These are phyloP conservation scores for Stereum hirsutum DNA, from an alignment of 1,284 basidiomycete species.

Conservation along the genomic window DNA sequence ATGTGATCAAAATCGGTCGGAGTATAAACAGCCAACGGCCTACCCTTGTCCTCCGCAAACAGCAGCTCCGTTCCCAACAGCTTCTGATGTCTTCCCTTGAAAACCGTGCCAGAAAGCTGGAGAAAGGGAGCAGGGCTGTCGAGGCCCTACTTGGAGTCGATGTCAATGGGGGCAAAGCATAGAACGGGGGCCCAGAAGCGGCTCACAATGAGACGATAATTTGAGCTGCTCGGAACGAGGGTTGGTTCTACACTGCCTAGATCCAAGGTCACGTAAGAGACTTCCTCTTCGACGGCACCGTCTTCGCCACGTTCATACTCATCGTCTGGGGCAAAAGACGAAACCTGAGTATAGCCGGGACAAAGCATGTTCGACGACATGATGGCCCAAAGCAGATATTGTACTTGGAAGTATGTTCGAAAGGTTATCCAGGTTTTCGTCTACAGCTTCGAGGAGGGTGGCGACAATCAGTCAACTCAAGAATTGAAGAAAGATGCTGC, in stretches of 20 bases:
- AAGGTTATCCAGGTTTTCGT: too few relatives aligned
- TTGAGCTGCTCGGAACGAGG: constrained; percentile 55
- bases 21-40: neutral
- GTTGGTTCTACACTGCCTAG: constrained; percentile 64
- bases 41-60: constrained; percentile 57
- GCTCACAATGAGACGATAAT: constrained; percentile 66
- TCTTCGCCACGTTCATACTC: constrained; percentile 46
- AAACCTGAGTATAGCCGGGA: constrained; percentile 54
- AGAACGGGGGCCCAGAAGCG: constrained; percentile 3
- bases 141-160: constrained; percentile 41
- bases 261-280: constrained; percentile 63
- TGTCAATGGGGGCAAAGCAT: neutral
- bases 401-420: too few relatives aligned
- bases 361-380: too few relatives aligned
- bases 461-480: too few relatives aligned
- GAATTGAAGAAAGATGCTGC: too few relatives aligned
- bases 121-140: constrained; percentile 68
- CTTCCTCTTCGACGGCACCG: constrained; percentile 34
- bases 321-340: constrained; percentile 47
- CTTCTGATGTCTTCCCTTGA: constrained; percentile 56
- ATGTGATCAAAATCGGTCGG: constrained; percentile 2
- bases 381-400: too few relatives aligned
- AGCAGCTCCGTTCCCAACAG: constrained; percentile 66
- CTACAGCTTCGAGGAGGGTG: too few relatives aligned
- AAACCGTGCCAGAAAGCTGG: constrained; percentile 63